These are phyloP conservation scores for Teunomyces barrocoloradensis DNA, from an alignment of 805 yeast genomes.

Conservation along the genomic window DNA sequence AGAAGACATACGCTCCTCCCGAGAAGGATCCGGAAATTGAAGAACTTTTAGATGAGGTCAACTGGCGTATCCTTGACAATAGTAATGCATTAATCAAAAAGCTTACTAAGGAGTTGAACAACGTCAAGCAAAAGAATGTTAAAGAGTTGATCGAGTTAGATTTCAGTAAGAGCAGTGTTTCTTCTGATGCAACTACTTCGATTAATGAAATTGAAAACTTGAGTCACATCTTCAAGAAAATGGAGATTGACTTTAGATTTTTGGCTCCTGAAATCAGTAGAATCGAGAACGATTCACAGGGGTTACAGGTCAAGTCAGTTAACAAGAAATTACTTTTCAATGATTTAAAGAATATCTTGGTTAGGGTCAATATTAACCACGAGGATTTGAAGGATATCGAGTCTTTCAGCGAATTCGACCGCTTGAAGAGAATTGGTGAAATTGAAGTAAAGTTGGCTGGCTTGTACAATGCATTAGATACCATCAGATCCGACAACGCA, in stretches of 20 bases:
- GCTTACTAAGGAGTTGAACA: conserved; percentile 56
- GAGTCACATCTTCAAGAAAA: conserved; percentile 34
- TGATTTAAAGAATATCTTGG: conserved; percentile 65
- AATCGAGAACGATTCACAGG: conserved; percentile 74
- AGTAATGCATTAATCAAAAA: conserved; percentile 56
- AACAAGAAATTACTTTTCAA: conserved; percentile 75
- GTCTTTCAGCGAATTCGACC: conserved; percentile 47
- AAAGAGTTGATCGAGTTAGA: conserved; percentile 40
- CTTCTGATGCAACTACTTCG: conserved; percentile 33
- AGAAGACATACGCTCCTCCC: not conserved
- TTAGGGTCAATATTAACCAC: conserved; percentile 66
- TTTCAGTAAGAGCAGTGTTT: conserved; percentile 30
- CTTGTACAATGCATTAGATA: conserved; percentile 61
- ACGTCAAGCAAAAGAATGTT: conserved; percentile 62
- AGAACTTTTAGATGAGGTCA: conserved; percentile 72
- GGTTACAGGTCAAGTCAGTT: conserved; percentile 77
- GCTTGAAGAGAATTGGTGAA: conserved; percentile 37
- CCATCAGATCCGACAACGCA: conserved; percentile 48
- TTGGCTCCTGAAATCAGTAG: conserved; percentile 64
- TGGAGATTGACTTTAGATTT: conserved; percentile 38
- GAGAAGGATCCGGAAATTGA: conserved; percentile 48
- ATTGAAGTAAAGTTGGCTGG: conserved; percentile 57
- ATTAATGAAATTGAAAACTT: conserved; percentile 37
- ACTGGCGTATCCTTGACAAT: conserved; percentile 72
- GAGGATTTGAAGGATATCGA: conserved; percentile 48